Evolutionary conservation across 345 rosid species (phyloP).

Genomic region (Lepidium didymum): DNA sequence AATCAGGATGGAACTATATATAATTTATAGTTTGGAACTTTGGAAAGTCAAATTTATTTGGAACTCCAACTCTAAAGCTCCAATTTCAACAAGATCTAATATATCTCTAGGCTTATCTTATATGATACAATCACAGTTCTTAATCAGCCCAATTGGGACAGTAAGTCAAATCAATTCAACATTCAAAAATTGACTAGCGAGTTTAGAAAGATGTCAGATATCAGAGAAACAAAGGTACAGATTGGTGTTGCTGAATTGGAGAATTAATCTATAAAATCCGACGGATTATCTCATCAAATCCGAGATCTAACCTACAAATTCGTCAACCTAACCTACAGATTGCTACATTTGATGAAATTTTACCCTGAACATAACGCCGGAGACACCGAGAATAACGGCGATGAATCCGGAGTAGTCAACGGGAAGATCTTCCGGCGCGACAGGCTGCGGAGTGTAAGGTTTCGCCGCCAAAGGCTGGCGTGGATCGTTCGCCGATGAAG

Average conservation of each 20-base stretch:
- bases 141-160: background rate
- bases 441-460: slow-evolving; percentile 44
- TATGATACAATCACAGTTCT: background rate
- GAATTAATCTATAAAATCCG: background rate
- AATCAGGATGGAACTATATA: background rate
- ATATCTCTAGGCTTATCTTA: background rate
- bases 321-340: too few relatives aligned
- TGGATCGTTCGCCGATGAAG: slow-evolving; percentile 69
- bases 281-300: background rate
- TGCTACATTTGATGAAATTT: background rate
- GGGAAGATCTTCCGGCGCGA: slow-evolving; percentile 79
- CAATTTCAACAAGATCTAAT: background rate
- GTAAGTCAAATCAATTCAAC: background rate
- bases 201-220: background rate
- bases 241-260: background rate
- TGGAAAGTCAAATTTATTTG: background rate
- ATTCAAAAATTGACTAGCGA: background rate
- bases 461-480: slow-evolving; percentile 76
- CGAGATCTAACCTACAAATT: background rate
- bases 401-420: slow-evolving; percentile 92
- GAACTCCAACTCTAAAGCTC: background rate
- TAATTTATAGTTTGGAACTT: background rate
- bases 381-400: slow-evolving; percentile 80
- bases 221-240: background rate
- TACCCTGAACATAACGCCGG: slow-evolving; percentile 96